phyloP scores from a whole-genome alignment of 345 rosid genomes.

The Firmiana major region DNA sequence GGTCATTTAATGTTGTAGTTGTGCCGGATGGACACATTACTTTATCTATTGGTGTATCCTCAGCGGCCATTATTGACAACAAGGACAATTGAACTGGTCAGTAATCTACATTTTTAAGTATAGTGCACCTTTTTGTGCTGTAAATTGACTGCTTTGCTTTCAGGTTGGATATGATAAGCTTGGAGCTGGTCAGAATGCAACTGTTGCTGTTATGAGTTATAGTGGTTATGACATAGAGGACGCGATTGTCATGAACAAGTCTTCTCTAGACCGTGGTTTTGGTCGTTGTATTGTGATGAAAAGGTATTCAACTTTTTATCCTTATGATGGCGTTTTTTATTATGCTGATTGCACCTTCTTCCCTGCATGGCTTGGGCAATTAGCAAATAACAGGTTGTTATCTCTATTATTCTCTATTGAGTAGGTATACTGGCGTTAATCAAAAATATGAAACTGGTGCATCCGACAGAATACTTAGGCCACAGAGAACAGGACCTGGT shows the following conservation, averaged over 20 bases:
- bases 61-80: constrained; percentile 93
- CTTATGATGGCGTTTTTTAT: constrained; percentile 7
- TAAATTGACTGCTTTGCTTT: constrained; percentile 31
- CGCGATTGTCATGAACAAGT: constrained; percentile 95
- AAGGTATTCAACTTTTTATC: constrained; percentile 42
- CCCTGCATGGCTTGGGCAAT: background rate
- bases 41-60: constrained; percentile 88
- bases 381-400: constrained; percentile 2
- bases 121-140: background rate
- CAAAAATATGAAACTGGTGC: constrained; percentile 48
- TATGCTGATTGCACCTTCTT: background rate
- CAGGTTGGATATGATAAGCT: constrained; percentile 95
- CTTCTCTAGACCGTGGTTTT: constrained; percentile 96
- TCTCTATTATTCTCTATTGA: constrained; percentile 12
- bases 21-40: constrained; percentile 81
- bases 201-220: constrained; percentile 94
- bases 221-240: constrained; percentile 98
- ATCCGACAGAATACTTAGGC: constrained; percentile 62
- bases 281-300: constrained; percentile 96
- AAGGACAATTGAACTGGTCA: constrained; percentile 89
- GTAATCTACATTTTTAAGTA: constrained; percentile 11
- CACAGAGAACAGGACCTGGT: constrained; percentile 53
- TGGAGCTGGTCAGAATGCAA: constrained; percentile 99
- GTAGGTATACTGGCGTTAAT: constrained; percentile 45
- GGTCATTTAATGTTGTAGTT: constrained; percentile 37